These are phyloP conservation scores for Phylloporus rhodoxanthus DNA, from an alignment of 768 basidiomycete species.

Conservation along the genomic window DNA sequence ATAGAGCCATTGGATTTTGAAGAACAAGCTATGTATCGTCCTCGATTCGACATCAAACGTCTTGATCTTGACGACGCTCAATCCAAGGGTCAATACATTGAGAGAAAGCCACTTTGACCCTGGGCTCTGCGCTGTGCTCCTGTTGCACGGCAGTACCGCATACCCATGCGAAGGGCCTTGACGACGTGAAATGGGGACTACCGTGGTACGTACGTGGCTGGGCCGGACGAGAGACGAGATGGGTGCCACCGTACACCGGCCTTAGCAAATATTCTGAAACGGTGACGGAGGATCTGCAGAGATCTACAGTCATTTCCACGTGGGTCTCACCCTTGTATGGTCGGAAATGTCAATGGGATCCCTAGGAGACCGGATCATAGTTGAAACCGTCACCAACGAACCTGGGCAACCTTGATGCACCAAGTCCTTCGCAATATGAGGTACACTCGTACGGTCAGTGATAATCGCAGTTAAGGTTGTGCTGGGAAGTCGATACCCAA, in stretches of 20 bases:
- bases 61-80: background rate
- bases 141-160: background rate
- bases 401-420: background rate
- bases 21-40: background rate
- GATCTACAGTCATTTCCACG: constrained; percentile 12
- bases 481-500: constrained; percentile 9
- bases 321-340: constrained; percentile 10
- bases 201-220: constrained; percentile 3
- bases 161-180: constrained; percentile 5
- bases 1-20: constrained; percentile 6
- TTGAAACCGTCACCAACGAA: constrained; percentile 13
- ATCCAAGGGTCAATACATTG: constrained; percentile 4
- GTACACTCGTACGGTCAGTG: constrained; percentile 5
- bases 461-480: constrained; percentile 6
- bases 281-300: constrained; percentile 18
- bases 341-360: constrained; percentile 11
- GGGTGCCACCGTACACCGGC: constrained; percentile 15
- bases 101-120: constrained; percentile 9
- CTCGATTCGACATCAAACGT: background rate
- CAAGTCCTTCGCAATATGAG: constrained; percentile 17
- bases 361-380: constrained; percentile 14
- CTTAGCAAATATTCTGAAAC: constrained; percentile 18
- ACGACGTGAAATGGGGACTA: constrained; percentile 6
- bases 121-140: constrained; percentile 1
- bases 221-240: constrained; percentile 13